Percentiles rank a stretch among this genome's conserved stretches.
These are phyloP conservation scores for Lycium ferocissimum DNA, from an alignment of 257 asterid genomes.

Conservation along the genomic window DNA sequence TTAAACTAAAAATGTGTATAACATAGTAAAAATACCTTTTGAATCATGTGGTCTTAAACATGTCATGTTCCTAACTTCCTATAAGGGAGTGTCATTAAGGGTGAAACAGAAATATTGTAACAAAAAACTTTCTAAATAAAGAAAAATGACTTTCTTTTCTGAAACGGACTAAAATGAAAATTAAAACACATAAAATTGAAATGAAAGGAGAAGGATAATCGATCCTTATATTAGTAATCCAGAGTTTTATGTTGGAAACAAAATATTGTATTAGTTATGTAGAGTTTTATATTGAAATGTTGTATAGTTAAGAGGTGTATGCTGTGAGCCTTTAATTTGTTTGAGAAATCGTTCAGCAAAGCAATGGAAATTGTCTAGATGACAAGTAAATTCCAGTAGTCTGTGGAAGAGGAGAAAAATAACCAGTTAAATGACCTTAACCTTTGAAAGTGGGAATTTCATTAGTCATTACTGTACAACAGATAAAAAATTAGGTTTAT, in stretches of 20 bases:
- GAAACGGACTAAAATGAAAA: not conserved
- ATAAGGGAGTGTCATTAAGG: not conserved
- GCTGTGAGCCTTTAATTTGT: not conserved
- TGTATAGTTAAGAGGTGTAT: not conserved
- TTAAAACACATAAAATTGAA: not conserved
- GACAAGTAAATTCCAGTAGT: not conserved
- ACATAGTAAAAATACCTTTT: not conserved
- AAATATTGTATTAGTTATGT: not conserved
- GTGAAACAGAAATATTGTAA: not conserved
- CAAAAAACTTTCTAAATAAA: not conserved
- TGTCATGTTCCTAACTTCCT: not conserved
- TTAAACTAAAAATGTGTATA: not conserved
- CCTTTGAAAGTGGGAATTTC: not conserved
- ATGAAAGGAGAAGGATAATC: not conserved
- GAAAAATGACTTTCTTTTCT: not conserved
- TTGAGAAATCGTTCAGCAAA: not conserved
- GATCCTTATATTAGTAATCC: not conserved
- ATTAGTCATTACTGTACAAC: not conserved
- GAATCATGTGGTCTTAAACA: not conserved
- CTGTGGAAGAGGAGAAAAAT: not conserved
- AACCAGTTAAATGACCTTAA: not conserved
- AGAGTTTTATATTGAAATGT: not conserved
- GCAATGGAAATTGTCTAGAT: not conserved
- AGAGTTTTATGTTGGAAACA: not conserved
- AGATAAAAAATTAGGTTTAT: not conserved